A percentile compares a stretch with the other conserved stretches of the same genome.
Evolutionary conservation across 768 basidiomycete species (phyloP).

Genomic region (Galerina marginata): DNA sequence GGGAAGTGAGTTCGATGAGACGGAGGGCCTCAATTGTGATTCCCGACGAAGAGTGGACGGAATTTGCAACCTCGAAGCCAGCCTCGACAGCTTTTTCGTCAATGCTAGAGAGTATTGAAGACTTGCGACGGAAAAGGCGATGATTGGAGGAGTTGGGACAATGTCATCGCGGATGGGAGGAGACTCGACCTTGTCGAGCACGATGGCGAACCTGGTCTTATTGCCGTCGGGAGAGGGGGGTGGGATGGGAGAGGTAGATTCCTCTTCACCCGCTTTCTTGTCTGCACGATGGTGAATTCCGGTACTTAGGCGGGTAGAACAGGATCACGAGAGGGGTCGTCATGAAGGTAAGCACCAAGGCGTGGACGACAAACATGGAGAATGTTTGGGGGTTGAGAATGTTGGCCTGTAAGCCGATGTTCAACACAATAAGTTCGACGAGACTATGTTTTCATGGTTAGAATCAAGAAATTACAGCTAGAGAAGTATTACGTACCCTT

Average conservation of each 20-base stretch:
- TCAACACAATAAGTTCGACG: conserved; percentile 91
- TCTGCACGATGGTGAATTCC: conserved; percentile 44
- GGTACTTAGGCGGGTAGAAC: conserved; percentile 75
- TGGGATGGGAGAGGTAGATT: conserved; percentile 6
- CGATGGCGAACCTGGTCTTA: conserved; percentile 69
- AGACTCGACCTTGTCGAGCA: conserved; percentile 86
- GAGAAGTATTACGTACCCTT: conserved; percentile 59
- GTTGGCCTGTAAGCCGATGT: conserved; percentile 76
- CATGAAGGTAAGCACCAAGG: conserved; percentile 78
- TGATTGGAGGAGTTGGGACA: conserved; percentile 69
- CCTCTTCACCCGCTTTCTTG: conserved; percentile 28
- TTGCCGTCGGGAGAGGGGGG: conserved; percentile 38
- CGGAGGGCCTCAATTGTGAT: conserved; percentile 79
- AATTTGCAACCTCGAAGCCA: neutral
- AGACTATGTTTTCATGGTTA: conserved; percentile 40
- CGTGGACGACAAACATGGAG: conserved; percentile 89
- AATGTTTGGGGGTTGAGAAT: conserved; percentile 73
- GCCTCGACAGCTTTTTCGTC: conserved; percentile 33
- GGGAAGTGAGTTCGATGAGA: conserved; percentile 86
- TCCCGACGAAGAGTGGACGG: conserved; percentile 8
- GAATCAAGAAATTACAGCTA: neutral
- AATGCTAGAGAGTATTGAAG: conserved; percentile 12
- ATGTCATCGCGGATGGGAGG: conserved; percentile 80
- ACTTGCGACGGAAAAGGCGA: neutral
- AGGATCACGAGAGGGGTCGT: conserved; percentile 83